Evolutionary conservation across 1,139 yeast genomes (phyloP), one percentile per base, ranked within the genome.

Genomic region (Saccharomyces pastorianus): DNA sequence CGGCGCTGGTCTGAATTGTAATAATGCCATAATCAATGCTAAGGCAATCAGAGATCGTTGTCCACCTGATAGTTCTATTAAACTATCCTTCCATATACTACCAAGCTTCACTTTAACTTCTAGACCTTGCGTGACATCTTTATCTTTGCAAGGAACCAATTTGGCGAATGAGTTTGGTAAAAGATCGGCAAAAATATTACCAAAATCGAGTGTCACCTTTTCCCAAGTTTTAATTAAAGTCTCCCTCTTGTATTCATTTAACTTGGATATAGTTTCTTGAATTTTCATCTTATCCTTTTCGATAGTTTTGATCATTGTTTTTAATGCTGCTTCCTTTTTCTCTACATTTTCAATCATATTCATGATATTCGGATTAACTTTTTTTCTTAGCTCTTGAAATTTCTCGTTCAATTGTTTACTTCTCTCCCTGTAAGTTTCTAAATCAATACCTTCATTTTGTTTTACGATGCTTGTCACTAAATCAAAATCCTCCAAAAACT

Each of bases 1-100:
- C 8, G 99, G 99, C 0, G 99, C 98, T 1, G 99, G 99, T 69
- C 90, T 89, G 75, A 88, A 91, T 69, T 91, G 96, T 54, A 93
- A 75, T 57, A 93, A 75, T 0, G 98, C 96, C 81, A 91, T 79
- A 61, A 91, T 91, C 63, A 93, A 76, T 2, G 98, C 88, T 51
- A 93, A 74, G 0, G 99, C 99, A 61, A 91, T 88, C 59, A 93
- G 79, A 0, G 98, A 93, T 61, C 99, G 75, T 71, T 95, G 99
- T 31, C 99, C 99, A 55, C 99, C 99, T 14, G 97, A 89, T 50
- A 95, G 76, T 71, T 95, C 99, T 3, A 91, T 95, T 60, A 95
- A 78, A 64, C 96, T 88, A 63, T 91, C 96, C 68, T 95, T 95
- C 99, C 99, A 93, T 8, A 91, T 90, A 51, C 81, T 83, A 4